Evolutionary conservation across 2,329 filamentous ascomycete genomes (phyloP).

Genomic region (Orbilia brochopaga): DNA sequence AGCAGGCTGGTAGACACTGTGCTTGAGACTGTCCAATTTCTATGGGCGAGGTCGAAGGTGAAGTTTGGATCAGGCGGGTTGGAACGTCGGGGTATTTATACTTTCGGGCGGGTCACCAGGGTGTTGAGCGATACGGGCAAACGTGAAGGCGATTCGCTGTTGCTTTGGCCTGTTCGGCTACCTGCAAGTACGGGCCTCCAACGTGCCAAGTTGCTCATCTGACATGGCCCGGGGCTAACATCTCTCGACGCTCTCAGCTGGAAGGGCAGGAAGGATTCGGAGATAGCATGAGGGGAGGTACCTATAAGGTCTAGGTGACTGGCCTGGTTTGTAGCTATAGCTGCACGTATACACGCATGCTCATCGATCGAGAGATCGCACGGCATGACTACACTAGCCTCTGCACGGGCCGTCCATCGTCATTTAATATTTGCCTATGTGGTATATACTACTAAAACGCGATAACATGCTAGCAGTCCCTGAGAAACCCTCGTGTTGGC

Average conservation of each 20-base stretch:
- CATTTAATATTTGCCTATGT: too few relatives aligned
- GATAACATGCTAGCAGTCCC: slow-evolving; percentile 6
- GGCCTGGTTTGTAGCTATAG: background rate
- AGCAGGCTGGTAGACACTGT: slow-evolving; percentile 5
- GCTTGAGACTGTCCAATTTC: slow-evolving; percentile 6
- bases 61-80: slow-evolving; percentile 38
- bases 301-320: too few relatives aligned
- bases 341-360: background rate
- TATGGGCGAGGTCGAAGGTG: slow-evolving; percentile 27
- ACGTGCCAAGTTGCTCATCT: slow-evolving; percentile 48
- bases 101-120: slow-evolving; percentile 26
- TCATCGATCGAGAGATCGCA: too few relatives aligned
- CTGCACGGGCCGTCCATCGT: too few relatives aligned
- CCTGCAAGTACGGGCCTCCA: too few relatives aligned
- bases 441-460: too few relatives aligned
- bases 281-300: background rate
- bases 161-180: slow-evolving; percentile 7
- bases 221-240: slow-evolving; percentile 13
- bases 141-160: background rate
- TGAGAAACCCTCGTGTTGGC: slow-evolving; percentile 4
- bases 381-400: too few relatives aligned
- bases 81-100: slow-evolving; percentile 51
- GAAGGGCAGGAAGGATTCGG: slow-evolving; percentile 1
- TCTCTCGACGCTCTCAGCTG: background rate
- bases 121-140: slow-evolving; percentile 24